Conservation (phyloP, 208 protist species). For the Crithidia fasciculata region DNA sequence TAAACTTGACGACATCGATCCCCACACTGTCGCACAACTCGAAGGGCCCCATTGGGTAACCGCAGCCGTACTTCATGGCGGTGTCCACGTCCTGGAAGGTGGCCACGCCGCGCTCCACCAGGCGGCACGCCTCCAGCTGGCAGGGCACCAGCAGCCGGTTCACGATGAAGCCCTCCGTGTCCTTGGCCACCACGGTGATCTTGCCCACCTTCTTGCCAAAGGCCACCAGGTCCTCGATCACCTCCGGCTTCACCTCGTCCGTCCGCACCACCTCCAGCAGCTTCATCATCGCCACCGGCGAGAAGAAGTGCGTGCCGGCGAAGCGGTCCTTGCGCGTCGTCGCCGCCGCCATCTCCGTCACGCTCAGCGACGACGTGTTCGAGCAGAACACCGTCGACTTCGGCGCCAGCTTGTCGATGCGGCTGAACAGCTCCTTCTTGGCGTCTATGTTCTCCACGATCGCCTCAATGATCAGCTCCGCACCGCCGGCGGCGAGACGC, state of each 20-base stretch:
- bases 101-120: conserved; percentile 84
- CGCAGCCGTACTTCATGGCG: conserved; percentile 90
- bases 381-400: conserved; percentile 82
- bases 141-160: conserved; percentile 91
- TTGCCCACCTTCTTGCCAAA: conserved; percentile 73
- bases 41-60: conserved; percentile 93
- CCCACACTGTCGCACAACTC: conserved; percentile 79
- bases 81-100: conserved; percentile 82
- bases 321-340: conserved; percentile 73
- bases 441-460: conserved; percentile 68
- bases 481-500: conserved; percentile 30
- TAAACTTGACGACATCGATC: conserved; percentile 73
- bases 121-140: conserved; percentile 73
- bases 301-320: conserved; percentile 91
- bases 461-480: conserved; percentile 73
- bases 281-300: conserved; percentile 91
- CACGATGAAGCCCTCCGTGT: conserved; percentile 91
- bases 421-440: conserved; percentile 63
- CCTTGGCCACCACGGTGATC: conserved; percentile 64
- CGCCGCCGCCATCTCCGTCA: conserved; percentile 63
- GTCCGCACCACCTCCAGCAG: conserved; percentile 88
- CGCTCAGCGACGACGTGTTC: conserved; percentile 85
- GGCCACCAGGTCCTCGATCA: conserved; percentile 50
- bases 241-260: conserved; percentile 51
- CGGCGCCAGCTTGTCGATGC: conserved; percentile 56